Conservation (phyloP, 257 asterid genomes). For the Vinca minor region DNA sequence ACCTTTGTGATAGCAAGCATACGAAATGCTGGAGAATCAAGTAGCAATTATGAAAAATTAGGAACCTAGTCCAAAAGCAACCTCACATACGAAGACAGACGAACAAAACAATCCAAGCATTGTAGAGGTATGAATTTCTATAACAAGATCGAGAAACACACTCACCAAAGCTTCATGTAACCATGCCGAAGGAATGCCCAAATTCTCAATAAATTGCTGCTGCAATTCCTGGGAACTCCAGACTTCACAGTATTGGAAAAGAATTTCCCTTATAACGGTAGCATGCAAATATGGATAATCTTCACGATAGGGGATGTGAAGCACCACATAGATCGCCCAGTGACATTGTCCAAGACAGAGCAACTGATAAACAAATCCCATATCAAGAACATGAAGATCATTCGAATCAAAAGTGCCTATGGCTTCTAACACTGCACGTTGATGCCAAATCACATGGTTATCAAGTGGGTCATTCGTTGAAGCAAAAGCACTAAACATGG, state of each 20-base stretch:
- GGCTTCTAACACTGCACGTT: constrained; percentile 90
- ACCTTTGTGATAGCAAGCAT: background rate
- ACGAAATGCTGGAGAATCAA: background rate
- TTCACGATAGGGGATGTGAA: constrained; percentile 84
- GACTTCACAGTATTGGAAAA: constrained; percentile 81
- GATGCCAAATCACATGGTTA: constrained; percentile 99
- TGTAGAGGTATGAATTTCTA: background rate
- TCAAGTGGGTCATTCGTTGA: constrained; percentile 96
- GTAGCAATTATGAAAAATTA: background rate
- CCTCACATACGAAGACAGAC: background rate
- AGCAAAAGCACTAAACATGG: constrained; percentile 45
- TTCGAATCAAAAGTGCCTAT: constrained; percentile 73
- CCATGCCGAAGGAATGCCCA: constrained; percentile 90
- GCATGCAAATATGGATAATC: constrained; percentile 83
- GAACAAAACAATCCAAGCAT: background rate
- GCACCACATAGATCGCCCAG: constrained; percentile 96
- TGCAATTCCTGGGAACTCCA: constrained; percentile 73
- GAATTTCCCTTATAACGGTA: constrained; percentile 68
- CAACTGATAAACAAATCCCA: constrained; percentile 88
- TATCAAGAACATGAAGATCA: constrained; percentile 89
- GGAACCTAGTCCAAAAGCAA: background rate
- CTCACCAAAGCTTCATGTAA: constrained; percentile 95
- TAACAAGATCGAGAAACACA: constrained; percentile 11
- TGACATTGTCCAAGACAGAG: constrained; percentile 83
- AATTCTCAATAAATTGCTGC: constrained; percentile 65